Evolutionary conservation across 2,329 filamentous ascomycete genomes (phyloP).

Genomic region (Pseudocercospora fijiensis): DNA sequence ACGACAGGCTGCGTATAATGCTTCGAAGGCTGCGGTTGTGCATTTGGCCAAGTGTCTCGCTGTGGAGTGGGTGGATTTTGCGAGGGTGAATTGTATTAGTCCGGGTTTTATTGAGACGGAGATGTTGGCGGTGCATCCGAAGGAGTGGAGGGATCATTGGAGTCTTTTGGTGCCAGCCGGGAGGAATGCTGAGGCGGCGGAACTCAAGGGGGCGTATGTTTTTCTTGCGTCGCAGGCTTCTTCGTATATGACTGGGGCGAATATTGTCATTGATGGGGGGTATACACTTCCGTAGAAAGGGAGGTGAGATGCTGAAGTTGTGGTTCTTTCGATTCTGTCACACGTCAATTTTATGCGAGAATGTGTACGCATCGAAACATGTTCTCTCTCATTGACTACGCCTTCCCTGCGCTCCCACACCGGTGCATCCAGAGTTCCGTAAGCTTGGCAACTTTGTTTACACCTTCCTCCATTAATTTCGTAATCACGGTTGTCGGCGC

Average conservation of each 20-base stretch:
- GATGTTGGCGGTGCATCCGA: constrained; percentile 40
- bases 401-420: constrained; percentile 26
- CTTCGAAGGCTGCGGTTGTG: constrained; percentile 55
- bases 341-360: not conserved
- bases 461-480: constrained; percentile 29
- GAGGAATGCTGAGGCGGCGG: constrained; percentile 41
- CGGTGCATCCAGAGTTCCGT: constrained; percentile 28
- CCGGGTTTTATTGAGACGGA: constrained; percentile 44
- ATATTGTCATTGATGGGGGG: constrained; percentile 52
- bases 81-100: constrained; percentile 42
- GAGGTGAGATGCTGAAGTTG: not conserved
- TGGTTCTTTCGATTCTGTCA: not conserved
- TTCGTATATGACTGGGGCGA: constrained; percentile 51
- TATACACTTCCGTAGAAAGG: constrained; percentile 41
- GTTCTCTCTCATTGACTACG: constrained; percentile 1
- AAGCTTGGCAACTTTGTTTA: constrained; percentile 24
- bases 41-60: constrained; percentile 67
- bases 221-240: constrained; percentile 46
- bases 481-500: constrained; percentile 25
- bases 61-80: constrained; percentile 74
- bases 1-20: constrained; percentile 73
- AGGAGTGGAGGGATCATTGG: constrained; percentile 44
- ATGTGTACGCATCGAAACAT: not conserved
- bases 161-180: constrained; percentile 42
- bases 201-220: constrained; percentile 38